Evolutionary conservation across 163 green algal genomes (phyloP).

Genomic region (Scenedesmus sp.): DNA sequence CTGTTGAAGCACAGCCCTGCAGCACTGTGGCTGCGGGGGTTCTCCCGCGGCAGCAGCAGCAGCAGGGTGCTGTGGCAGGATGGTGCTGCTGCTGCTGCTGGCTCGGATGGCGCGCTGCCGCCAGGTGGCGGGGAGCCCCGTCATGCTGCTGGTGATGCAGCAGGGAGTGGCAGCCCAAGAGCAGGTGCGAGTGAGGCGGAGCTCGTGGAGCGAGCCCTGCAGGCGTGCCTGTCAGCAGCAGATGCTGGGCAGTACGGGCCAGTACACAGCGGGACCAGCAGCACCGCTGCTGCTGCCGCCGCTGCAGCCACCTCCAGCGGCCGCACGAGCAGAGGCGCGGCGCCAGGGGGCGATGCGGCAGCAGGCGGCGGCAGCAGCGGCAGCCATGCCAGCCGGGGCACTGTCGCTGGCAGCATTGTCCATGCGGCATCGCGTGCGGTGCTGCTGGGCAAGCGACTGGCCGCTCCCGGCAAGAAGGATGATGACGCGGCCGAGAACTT

Average conservation of each 20-base stretch:
- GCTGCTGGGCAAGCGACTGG: conserved; percentile 20
- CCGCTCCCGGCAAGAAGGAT: conserved; percentile 46
- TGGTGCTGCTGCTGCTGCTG: not conserved
- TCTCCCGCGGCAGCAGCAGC: not conserved
- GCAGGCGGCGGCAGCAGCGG: not conserved
- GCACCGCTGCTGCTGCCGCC: not conserved
- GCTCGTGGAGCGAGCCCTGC: conserved; percentile 23
- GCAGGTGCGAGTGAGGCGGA: not conserved
- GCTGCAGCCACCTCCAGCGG: not conserved
- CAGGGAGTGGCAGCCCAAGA: not conserved
- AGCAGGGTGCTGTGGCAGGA: not conserved
- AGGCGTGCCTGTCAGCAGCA: conserved; percentile 35
- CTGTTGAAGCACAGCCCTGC: conserved; percentile 9
- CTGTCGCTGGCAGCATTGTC: not conserved
- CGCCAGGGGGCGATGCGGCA: not conserved
- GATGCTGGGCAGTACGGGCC: conserved; percentile 19
- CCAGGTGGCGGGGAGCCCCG: not conserved
- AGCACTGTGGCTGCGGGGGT: not conserved
- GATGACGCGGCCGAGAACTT: conserved; percentile 18
- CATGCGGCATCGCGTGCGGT: conserved; percentile 6
- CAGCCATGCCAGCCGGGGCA: too few relatives aligned
- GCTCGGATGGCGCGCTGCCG: not conserved
- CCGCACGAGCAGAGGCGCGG: not conserved
- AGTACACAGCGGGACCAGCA: not conserved
- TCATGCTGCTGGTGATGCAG: not conserved